These are phyloP conservation scores for Eleusine indica DNA, from an alignment of 176 grass and related monocot genomes.

Conservation along the genomic window DNA sequence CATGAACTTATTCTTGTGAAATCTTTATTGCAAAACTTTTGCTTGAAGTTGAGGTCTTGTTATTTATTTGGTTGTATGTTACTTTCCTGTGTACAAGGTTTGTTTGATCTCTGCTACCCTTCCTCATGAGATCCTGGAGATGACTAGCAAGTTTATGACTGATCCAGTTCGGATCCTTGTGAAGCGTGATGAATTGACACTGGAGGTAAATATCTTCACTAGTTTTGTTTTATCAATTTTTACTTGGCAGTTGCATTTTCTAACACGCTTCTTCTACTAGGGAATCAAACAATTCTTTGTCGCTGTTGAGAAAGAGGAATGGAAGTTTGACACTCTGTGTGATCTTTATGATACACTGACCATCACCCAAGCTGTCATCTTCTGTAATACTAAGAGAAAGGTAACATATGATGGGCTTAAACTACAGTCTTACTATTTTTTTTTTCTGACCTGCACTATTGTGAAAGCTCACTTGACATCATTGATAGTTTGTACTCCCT, in stretches of 20 bases:
- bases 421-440: background rate
- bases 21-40: background rate
- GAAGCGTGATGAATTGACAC: conserved; percentile 96
- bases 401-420: conserved; percentile 19
- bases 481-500: background rate
- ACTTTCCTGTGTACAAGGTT: conserved; percentile 49
- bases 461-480: background rate
- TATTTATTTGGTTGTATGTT: background rate
- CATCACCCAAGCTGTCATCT: conserved; percentile 97
- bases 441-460: background rate
- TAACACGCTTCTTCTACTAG: conserved; percentile 47
- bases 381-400: conserved; percentile 98
- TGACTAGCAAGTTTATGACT: conserved; percentile 93
- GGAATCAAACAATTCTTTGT: conserved; percentile 99
- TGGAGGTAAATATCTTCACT: conserved; percentile 66
- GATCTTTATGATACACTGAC: conserved; percentile 97
- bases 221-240: conserved; percentile 18
- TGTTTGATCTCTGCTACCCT: conserved; percentile 80
- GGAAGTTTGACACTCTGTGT: conserved; percentile 95
- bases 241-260: conserved; percentile 13
- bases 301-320: conserved; percentile 95
- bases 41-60: background rate
- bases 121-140: conserved; percentile 92
- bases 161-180: conserved; percentile 91
- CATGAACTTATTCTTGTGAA: background rate